Base-by-base conservation (phyloP, 352 stramenopile species). In the Pythium myriotylum region DNA sequence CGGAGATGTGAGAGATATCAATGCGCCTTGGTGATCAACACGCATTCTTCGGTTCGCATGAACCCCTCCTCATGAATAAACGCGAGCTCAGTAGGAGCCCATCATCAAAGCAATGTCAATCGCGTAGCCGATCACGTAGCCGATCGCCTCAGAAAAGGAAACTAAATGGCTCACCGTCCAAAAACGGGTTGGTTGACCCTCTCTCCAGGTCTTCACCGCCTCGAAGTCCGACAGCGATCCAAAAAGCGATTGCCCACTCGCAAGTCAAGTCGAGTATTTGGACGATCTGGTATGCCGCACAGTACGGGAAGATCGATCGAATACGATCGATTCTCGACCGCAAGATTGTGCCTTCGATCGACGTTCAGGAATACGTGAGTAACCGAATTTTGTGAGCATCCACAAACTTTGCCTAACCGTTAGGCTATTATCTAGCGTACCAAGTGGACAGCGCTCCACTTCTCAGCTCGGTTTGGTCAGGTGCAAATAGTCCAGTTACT, bases 261-360 rank as follows among this genome's bases (percentile, higher is more conserved):
- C 50, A 23, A 29, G 49, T 19, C 24, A 53, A 26, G 4, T 35
- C 53, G 9, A 57, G 86, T 27, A 65, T 90, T 40, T 92, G 79
- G 73, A 90, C 77, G 13, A 81, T 92, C 53, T 92, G 83, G 83
- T 89, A 92, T 51, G 83, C 83, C 10, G 72, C 83, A 4, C 75
- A 80, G 51, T 74, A 79, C 19, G 83, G 83, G 6, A 88, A 89
- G 40, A 8, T 65, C 1, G 76, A 74, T 20, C 80, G 81, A 9
- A 65, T 90, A 54, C 63, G 62, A 22, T 83, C 74, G 14, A 54
- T 92, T 29, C 59, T 91, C 13, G 79, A 85, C 7, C 76, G 65
- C 0, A 56, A 75, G 13, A 50, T 54, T 6, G 68, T 77, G 12
- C 20, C 48, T 14, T 76, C 66, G 2, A 70, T 92, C 49, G 70